A percentile compares a stretch with the other conserved stretches of the same genome.
These are phyloP conservation scores for Uronychia binucleata DNA, from an alignment of 73 alveolate species.

Conservation along the genomic window DNA sequence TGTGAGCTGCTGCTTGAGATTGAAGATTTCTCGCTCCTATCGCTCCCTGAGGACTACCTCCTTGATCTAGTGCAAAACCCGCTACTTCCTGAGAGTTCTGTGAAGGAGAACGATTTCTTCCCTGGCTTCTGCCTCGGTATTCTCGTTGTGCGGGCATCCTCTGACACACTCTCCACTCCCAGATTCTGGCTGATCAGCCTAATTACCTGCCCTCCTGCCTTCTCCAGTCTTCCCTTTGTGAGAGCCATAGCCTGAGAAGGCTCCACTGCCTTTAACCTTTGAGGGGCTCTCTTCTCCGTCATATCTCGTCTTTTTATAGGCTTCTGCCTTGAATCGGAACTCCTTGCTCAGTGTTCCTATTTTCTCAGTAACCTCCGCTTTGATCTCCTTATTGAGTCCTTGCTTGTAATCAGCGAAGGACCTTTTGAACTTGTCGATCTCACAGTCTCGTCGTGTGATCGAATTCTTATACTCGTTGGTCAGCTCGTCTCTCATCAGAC, in stretches of 20 bases:
- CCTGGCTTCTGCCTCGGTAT: constrained; percentile 14
- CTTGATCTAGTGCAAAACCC: constrained; percentile 29
- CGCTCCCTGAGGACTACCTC: constrained; percentile 60
- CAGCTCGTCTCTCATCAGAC: constrained; percentile 55
- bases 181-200: too few species aligned
- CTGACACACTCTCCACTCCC: too few species aligned
- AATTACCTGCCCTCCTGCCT: too few species aligned
- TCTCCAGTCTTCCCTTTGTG: too few species aligned
- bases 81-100: constrained; percentile 24
- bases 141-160: constrained; percentile 25
- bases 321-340: background rate
- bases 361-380: constrained; percentile 60
- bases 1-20: constrained; percentile 75
- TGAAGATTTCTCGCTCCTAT: constrained; percentile 73
- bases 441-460: constrained; percentile 23
- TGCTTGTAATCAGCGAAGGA: constrained; percentile 29
- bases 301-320: background rate
- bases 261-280: too few species aligned
- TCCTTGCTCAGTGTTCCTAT: constrained; percentile 14
- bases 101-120: constrained; percentile 23
- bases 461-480: constrained; percentile 38
- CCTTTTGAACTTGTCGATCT: constrained; percentile 20
- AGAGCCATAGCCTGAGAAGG: too few species aligned
- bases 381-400: constrained; percentile 47
- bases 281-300: background rate